phyloP scores from a whole-genome alignment of 2,329 filamentous ascomycete species.

The Calonectria ilicicola region DNA sequence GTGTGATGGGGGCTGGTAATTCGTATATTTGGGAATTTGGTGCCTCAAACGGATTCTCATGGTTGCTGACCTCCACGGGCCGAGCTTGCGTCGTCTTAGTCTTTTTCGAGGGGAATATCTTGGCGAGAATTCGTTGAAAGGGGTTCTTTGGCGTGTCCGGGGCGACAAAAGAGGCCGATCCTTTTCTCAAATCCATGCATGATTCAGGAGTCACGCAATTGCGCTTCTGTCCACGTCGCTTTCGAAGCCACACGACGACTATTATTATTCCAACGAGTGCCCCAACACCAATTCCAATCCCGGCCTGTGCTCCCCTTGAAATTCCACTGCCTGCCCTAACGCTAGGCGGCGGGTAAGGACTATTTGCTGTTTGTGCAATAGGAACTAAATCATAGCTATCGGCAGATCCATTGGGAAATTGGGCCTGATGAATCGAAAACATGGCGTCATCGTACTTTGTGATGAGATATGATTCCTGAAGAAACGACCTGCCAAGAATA shows the following conservation, averaged over 20 bases:
- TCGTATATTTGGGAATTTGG: constrained; percentile 64
- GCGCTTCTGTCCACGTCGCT: constrained; percentile 44
- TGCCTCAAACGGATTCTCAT: constrained; percentile 47
- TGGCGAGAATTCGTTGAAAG: constrained; percentile 52
- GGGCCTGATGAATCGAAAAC: constrained; percentile 68
- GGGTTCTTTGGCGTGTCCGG: constrained; percentile 39
- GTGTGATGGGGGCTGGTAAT: constrained; percentile 58
- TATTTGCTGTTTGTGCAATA: constrained; percentile 58
- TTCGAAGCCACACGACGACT: constrained; percentile 46
- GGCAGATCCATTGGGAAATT: constrained; percentile 59
- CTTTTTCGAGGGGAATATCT: constrained; percentile 53
- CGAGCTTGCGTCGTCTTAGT: constrained; percentile 43
- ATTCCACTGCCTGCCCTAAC: constrained; percentile 43
- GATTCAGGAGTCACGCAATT: constrained; percentile 35
- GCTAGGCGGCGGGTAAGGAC: constrained; percentile 58
- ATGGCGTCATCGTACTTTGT: constrained; percentile 65
- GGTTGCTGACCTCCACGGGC: constrained; percentile 32
- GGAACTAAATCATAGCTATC: constrained; percentile 54
- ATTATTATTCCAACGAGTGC: constrained; percentile 45
- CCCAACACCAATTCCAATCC: constrained; percentile 59
- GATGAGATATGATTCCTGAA: constrained; percentile 76
- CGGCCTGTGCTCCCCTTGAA: constrained; percentile 56
- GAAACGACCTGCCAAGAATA: constrained; percentile 75
- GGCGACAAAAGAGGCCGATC: constrained; percentile 50
- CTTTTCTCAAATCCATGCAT: constrained; percentile 49